Conservation (phyloP, 176 grass and related monocot species). For the Triticum urartu region DNA sequence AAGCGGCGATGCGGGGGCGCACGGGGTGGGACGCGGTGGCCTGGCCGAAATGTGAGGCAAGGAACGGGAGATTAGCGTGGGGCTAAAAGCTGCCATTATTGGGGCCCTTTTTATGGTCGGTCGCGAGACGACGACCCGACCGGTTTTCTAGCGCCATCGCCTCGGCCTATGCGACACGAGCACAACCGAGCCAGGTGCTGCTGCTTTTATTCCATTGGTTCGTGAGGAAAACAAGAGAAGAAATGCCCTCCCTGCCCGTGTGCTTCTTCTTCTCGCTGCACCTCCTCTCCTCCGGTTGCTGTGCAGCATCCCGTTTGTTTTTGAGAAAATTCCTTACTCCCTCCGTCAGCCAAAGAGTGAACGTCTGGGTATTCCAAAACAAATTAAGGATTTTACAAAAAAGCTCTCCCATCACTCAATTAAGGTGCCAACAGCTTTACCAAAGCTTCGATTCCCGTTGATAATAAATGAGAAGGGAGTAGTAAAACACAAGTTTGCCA, state of each 20-base stretch:
- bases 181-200: background rate
- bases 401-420: too few relatives aligned
- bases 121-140: background rate
- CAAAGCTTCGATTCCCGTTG: too few relatives aligned
- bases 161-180: background rate
- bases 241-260: background rate
- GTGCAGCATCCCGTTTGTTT: background rate
- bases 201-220: background rate
- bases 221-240: background rate
- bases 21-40: background rate
- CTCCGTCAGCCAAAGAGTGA: too few relatives aligned
- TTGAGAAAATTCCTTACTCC: too few relatives aligned
- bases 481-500: too few relatives aligned
- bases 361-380: too few relatives aligned
- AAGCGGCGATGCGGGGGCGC: slow-evolving; percentile 22
- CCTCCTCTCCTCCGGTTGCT: background rate
- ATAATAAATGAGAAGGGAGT: too few relatives aligned
- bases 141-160: slow-evolving; percentile 17
- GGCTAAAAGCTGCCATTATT: slow-evolving; percentile 5
- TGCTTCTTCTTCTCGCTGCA: background rate
- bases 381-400: too few relatives aligned
- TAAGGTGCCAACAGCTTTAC: too few relatives aligned
- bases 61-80: slow-evolving; percentile 11
- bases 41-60: slow-evolving; percentile 23
- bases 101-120: slow-evolving; percentile 3